phyloP scores from a whole-genome alignment of 805 yeast species.

The Sporopachydermia lactativora region DNA sequence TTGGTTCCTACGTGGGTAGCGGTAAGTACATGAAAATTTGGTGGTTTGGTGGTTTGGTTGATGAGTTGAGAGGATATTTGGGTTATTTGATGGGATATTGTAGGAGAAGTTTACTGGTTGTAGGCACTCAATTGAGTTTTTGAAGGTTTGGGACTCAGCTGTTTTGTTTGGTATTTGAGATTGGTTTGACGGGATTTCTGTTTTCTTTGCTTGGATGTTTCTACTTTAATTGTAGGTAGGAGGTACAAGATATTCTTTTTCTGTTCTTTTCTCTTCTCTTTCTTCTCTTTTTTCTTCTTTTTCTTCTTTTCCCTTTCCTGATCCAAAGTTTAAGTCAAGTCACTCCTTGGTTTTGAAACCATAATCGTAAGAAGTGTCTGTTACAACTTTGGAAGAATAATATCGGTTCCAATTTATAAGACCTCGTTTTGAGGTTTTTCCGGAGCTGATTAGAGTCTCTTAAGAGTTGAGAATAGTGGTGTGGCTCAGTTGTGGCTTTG shows the following conservation, averaged over 20 bases:
- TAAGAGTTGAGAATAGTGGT: constrained; percentile 75
- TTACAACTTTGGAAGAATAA: constrained; percentile 95
- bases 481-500: constrained; percentile 15
- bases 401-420: constrained; percentile 34
- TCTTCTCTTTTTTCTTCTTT: constrained; percentile 7
- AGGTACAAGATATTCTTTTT: too few relatives aligned
- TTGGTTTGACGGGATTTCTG: too few relatives aligned
- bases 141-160: too few relatives aligned
- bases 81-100: constrained; percentile 13
- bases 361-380: constrained; percentile 48
- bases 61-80: too few relatives aligned
- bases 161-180: too few relatives aligned
- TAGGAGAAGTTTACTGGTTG: constrained; percentile 5
- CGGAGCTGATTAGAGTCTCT: constrained; percentile 35
- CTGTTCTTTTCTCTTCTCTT: constrained; percentile 7
- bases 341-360: constrained; percentile 9
- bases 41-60: too few relatives aligned
- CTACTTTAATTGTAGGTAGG: too few relatives aligned
- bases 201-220: too few relatives aligned
- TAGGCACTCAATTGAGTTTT: constrained; percentile 3
- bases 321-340: constrained; percentile 59
- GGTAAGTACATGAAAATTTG: too few relatives aligned
- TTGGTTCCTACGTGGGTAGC: constrained; percentile 99
- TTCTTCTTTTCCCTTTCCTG: constrained; percentile 8
- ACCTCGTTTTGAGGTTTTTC: constrained; percentile 34